Percentiles rank a stretch among this genome's conserved stretches.
phyloP scores from a whole-genome alignment of 164 flowering plant species.

The Vitis rupestris region DNA sequence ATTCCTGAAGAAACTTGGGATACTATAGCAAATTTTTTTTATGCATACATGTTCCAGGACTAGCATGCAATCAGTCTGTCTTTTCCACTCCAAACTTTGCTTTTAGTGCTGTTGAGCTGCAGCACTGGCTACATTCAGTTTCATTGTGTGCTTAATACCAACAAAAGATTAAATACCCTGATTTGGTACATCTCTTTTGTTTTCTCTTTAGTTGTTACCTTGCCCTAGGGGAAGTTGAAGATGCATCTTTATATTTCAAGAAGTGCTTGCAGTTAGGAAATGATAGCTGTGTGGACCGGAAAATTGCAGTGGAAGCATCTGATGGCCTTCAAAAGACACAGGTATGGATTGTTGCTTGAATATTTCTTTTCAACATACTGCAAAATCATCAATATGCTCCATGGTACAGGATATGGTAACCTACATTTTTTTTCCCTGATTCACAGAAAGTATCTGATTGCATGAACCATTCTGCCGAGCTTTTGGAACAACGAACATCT shows the following conservation, averaged over 20 bases:
- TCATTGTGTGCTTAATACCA: not conserved
- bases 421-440: slow-evolving; percentile 15
- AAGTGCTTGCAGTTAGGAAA: slow-evolving; percentile 40
- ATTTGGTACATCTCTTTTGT: slow-evolving; percentile 1
- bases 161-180: not conserved
- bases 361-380: slow-evolving; percentile 1
- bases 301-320: slow-evolving; percentile 46
- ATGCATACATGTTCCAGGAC: too few relatives aligned
- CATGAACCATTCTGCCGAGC: slow-evolving; percentile 40
- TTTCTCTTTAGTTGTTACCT: slow-evolving; percentile 35
- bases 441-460: slow-evolving; percentile 67
- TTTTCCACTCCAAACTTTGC: not conserved
- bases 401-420: not conserved
- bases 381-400: too few relatives aligned
- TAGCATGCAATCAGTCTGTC: too few relatives aligned
- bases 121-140: not conserved
- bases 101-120: not conserved
- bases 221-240: slow-evolving; percentile 50
- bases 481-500: slow-evolving; percentile 49
- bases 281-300: slow-evolving; percentile 40
- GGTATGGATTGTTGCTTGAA: slow-evolving; percentile 20
- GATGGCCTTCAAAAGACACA: slow-evolving; percentile 44
- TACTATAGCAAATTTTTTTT: too few relatives aligned
- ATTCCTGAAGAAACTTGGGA: too few relatives aligned
- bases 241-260: slow-evolving; percentile 31